A percentile compares a stretch with the other conserved stretches of the same genome.
These are phyloP conservation scores for Rutstroemia sp. DNA, from an alignment of 2,329 filamentous ascomycete genomes.

Conservation along the genomic window DNA sequence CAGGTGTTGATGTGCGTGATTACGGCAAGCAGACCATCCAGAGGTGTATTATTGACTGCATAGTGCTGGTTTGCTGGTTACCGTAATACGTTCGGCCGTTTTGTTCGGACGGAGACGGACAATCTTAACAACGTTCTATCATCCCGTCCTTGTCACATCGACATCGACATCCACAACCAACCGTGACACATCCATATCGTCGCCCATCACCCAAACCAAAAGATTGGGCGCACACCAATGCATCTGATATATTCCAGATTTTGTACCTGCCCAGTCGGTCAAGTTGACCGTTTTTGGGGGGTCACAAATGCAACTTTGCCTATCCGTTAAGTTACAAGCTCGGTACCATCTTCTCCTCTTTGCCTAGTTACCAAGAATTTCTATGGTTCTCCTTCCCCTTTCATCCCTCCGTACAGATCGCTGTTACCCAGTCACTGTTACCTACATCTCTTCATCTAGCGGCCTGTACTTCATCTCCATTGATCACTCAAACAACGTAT, in stretches of 20 bases:
- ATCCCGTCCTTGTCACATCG: too few relatives aligned
- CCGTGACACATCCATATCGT: too few relatives aligned
- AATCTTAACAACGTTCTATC: too few relatives aligned
- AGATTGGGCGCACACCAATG: too few relatives aligned
- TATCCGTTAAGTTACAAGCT: not conserved
- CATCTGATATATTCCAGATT: too few relatives aligned
- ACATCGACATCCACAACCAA: too few relatives aligned
- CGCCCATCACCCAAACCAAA: too few relatives aligned
- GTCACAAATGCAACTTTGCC: slow-evolving; percentile 4
- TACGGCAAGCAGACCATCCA: not conserved
- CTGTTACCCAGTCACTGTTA: slow-evolving; percentile 5
- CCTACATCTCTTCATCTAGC: slow-evolving; percentile 6
- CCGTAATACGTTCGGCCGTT: too few relatives aligned
- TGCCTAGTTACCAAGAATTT: not conserved
- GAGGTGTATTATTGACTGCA: not conserved
- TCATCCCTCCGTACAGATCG: not conserved
- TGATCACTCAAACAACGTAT: slow-evolving; percentile 2
- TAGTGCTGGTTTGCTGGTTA: too few relatives aligned
- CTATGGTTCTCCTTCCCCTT: slow-evolving; percentile 1
- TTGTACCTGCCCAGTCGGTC: too few relatives aligned
- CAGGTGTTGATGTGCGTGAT: not conserved
- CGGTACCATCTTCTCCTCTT: slow-evolving; percentile 1
- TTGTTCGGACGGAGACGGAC: too few relatives aligned
- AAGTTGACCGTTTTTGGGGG: not conserved
- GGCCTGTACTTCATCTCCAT: slow-evolving; percentile 3